Conservation (phyloP, 2,329 filamentous ascomycete species). For the Venturia aucupariae region DNA sequence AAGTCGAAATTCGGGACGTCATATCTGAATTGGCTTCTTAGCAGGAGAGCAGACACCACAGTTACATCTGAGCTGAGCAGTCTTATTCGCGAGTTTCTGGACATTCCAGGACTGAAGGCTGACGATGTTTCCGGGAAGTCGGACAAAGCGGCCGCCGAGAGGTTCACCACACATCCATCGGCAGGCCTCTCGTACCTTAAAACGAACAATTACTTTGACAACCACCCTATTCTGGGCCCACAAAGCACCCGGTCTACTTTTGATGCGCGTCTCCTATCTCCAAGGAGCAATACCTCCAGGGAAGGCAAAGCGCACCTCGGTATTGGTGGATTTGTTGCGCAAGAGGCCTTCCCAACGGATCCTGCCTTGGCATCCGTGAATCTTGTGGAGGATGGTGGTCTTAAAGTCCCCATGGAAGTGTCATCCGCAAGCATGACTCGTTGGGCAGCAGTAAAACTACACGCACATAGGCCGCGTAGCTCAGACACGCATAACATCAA, state of each 20-base stretch:
- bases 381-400: neutral
- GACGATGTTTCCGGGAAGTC: constrained; percentile 25
- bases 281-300: neutral
- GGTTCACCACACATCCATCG: constrained; percentile 54
- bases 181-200: constrained; percentile 54
- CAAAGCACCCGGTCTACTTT: constrained; percentile 44
- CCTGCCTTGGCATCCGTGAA: neutral
- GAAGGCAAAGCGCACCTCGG: neutral
- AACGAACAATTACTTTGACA: constrained; percentile 44
- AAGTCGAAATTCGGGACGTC: neutral
- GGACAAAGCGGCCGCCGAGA: constrained; percentile 23
- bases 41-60: constrained; percentile 37
- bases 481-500: neutral
- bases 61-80: constrained; percentile 43
- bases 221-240: constrained; percentile 53
- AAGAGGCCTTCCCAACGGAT: neutral
- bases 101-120: constrained; percentile 37
- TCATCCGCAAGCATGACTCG: neutral
- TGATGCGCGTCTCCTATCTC: constrained; percentile 46
- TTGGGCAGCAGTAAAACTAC: neutral
- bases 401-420: constrained; percentile 1
- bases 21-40: neutral
- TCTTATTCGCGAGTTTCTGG: constrained; percentile 46
- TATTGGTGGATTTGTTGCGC: neutral
- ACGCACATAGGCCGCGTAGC: neutral